Percentiles rank a stretch among this genome's conserved stretches.
Conservation (phyloP, 139 green algal genomes). For the Volvox reticuliferus region DNA sequence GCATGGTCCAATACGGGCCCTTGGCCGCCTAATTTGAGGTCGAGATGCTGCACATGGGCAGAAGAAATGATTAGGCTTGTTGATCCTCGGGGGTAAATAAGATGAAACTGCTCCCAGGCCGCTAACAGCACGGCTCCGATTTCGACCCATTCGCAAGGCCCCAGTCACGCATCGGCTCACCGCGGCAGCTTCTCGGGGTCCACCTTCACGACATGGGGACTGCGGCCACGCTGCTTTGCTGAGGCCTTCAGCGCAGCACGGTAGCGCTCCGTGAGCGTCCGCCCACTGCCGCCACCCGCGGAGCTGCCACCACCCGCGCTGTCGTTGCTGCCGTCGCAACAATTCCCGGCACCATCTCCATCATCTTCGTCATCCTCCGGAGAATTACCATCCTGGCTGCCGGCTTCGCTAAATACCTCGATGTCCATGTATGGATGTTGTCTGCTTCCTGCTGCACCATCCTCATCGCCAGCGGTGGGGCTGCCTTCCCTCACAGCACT, state of each 20-base stretch:
- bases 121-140: too few species aligned
- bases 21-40: too few species aligned
- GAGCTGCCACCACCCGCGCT: neutral
- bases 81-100: too few species aligned
- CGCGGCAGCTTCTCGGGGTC: neutral
- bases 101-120: too few species aligned
- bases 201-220: neutral
- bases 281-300: neutral
- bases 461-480: neutral
- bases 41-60: too few species aligned
- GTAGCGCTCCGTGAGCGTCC: slow-evolving; percentile 37
- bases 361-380: neutral
- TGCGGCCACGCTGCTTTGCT: neutral
- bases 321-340: slow-evolving; percentile 7
- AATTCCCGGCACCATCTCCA: slow-evolving; percentile 6
- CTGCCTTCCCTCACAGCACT: neutral
- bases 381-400: neutral
- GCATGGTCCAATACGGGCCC: too few species aligned
- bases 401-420: neutral
- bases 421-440: neutral
- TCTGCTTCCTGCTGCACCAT: neutral
- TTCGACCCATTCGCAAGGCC: too few species aligned
- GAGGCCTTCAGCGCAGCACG: slow-evolving; percentile 36
- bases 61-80: too few species aligned
- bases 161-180: neutral